Evolutionary conservation across 306 rosid species (phyloP), one percentile per base, ranked within the genome.

Genomic region (Inga leiocalycina): DNA sequence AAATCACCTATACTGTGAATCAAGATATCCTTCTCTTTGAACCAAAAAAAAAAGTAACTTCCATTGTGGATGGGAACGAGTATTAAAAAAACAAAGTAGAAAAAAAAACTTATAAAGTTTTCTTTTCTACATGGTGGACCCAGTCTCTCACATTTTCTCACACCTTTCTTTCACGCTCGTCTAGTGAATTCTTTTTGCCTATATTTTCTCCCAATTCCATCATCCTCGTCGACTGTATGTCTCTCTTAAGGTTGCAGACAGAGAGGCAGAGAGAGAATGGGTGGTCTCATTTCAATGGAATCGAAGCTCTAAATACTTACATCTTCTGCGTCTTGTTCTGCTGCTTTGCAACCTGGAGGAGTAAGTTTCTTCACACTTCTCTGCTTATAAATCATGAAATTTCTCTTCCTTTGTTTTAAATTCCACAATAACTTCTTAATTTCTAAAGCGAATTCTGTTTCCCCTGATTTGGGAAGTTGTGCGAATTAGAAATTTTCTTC

Each of bases 141-240:
- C 66, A 59, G 66, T 20, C 64, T 59, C 66, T 59, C 66, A 20
- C 66, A 59, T n/a, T 39, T 57, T 43, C 56, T 17, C 17, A 7
- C 16, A 7, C 16, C 15, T 54, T 49, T 27, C 27, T 45, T 72
- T 72, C 34, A 39, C 61, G 16, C 45, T 64, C 32, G 20, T 57
- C 45, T 54, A 41, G 37, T 76, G 69, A 75, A 61, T 74, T 78
- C 84, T 65, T n/a, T 56, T 56, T 67, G 75, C 71, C 77, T 75
- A 70, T 81, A 39, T 44, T 66, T 75, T 77, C 74, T 82, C 74
- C 82, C 76, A 81, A 87, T 85, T 72, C 71, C 87, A 79, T 86
- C 87, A 81, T 88, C 85, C 73, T 73, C 87, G 78, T 86, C 87
- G 85, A 81, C 83, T 88, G 90, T 90, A 90, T 88, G 89, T 89